phyloP scores from a whole-genome alignment of 805 yeast genomes.

The Saturnispora hagleri region DNA sequence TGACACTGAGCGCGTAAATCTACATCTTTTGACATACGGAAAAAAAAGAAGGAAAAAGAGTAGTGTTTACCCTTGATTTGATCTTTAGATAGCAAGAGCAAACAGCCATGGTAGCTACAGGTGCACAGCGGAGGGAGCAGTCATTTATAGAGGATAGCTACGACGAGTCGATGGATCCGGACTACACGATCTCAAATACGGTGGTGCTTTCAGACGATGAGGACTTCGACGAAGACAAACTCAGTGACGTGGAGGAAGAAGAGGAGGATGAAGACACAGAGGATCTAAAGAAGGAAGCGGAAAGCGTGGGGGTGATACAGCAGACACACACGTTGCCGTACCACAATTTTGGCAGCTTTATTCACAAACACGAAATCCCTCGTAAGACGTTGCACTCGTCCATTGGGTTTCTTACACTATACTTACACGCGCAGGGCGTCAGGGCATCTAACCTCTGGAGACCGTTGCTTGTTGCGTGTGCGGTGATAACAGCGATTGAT shows the following conservation, averaged over 20 bases:
- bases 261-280: not conserved
- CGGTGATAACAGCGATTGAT: conserved; percentile 53
- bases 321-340: conserved; percentile 12
- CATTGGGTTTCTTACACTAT: conserved; percentile 75
- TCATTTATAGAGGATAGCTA: conserved; percentile 16
- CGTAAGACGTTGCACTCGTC: conserved; percentile 84
- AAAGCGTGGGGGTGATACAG: not conserved
- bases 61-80: no score
- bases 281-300: not conserved
- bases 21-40: not conserved
- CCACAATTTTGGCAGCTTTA: conserved; percentile 24
- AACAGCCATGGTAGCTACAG: not conserved
- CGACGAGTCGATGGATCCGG: conserved; percentile 24
- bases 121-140: conserved; percentile 1
- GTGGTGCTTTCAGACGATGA: conserved; percentile 2
- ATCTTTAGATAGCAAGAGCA: not conserved
- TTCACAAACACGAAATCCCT: conserved; percentile 73
- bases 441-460: conserved; percentile 47
- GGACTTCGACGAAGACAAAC: conserved; percentile 3
- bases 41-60: not conserved
- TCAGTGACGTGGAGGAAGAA: conserved; percentile 6
- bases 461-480: conserved; percentile 49
- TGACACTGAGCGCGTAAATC: not conserved
- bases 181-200: conserved; percentile 15
- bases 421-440: conserved; percentile 55